A percentile compares a stretch with the other conserved stretches of the same genome.
These are phyloP conservation scores for Podila verticillata DNA, from an alignment of 192 early-diverging fungal genomes.

Conservation along the genomic window DNA sequence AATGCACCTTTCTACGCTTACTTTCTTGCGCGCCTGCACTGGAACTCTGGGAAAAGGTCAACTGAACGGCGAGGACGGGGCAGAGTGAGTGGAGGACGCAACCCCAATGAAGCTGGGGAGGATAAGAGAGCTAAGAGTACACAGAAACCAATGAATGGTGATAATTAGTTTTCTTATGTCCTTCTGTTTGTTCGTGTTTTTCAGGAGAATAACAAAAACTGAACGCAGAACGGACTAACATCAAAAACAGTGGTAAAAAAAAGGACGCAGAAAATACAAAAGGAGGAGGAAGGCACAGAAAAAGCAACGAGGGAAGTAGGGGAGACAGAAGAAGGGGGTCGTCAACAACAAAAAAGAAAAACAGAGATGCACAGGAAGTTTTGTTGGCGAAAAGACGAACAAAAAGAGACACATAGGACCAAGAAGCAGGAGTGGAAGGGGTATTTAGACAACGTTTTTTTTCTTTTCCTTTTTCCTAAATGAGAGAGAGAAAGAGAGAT, in stretches of 20 bases:
- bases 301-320: not conserved
- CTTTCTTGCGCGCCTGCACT: too few species aligned
- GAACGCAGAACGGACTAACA: not conserved
- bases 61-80: not conserved
- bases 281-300: not conserved
- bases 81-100: too few species aligned
- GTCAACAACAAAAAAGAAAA: not conserved
- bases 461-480: not conserved
- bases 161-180: too few species aligned
- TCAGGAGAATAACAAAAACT: not conserved
- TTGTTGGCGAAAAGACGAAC: too few species aligned
- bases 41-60: conserved; percentile 19
- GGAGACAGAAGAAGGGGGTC: not conserved
- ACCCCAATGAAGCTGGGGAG: too few species aligned
- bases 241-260: not conserved
- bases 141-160: too few species aligned
- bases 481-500: too few species aligned
- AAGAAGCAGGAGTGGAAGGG: not conserved
- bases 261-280: not conserved
- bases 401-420: too few species aligned
- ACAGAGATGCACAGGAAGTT: not conserved
- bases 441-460: conserved; percentile 11
- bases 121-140: too few species aligned
- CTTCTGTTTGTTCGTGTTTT: too few species aligned
- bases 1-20: too few species aligned